Conservation (phyloP, 768 basidiomycete genomes). For the Phaeotremella fagi region DNA sequence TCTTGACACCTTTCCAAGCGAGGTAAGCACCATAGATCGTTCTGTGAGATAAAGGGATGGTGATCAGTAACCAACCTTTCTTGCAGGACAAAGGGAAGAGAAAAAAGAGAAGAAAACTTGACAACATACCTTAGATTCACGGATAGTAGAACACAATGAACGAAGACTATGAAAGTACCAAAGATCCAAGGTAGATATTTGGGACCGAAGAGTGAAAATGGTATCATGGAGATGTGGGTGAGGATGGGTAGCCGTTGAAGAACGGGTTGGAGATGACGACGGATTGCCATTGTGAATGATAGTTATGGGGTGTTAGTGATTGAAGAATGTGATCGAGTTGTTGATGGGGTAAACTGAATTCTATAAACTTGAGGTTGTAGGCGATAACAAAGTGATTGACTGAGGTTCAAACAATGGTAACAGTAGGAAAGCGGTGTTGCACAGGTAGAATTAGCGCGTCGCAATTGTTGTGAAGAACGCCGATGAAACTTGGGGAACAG, state of each 20-base stretch:
- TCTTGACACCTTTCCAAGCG: conserved; percentile 24
- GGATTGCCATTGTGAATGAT: neutral
- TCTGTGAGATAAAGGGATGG: neutral
- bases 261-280: conserved; percentile 9
- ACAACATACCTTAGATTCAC: conserved; percentile 26
- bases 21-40: conserved; percentile 21
- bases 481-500: too few relatives aligned
- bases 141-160: conserved; percentile 21
- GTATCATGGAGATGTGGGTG: conserved; percentile 19
- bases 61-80: neutral
- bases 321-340: neutral
- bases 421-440: too few relatives aligned
- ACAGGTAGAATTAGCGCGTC: too few relatives aligned
- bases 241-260: conserved; percentile 25
- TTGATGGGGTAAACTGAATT: too few relatives aligned
- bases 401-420: too few relatives aligned
- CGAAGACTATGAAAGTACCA: conserved; percentile 12
- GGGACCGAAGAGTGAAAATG: conserved; percentile 21
- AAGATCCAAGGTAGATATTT: conserved; percentile 12
- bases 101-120: too few relatives aligned
- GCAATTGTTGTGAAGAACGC: too few relatives aligned
- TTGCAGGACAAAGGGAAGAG: too few relatives aligned
- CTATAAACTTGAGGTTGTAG: too few relatives aligned
- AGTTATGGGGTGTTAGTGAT: too few relatives aligned
- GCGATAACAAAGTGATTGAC: too few relatives aligned